phyloP scores from a whole-genome alignment of 75 land plant species.

The Gnetum montanum region DNA sequence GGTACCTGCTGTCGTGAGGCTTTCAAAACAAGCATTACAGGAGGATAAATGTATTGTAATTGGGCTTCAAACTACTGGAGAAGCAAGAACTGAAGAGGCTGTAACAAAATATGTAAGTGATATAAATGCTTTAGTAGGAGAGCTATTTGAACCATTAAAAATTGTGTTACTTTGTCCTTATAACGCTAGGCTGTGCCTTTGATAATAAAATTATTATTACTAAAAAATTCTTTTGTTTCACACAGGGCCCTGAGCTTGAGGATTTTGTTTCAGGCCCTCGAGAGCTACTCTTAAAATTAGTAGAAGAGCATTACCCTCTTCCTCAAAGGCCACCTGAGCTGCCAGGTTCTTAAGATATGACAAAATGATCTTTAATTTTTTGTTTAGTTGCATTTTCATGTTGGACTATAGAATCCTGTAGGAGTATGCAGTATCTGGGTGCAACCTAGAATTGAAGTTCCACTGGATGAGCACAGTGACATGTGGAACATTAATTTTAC shows the following conservation, averaged over 20 bases:
- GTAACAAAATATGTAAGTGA: constrained; percentile 83
- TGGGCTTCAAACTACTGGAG: constrained; percentile 97
- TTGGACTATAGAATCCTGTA: no score
- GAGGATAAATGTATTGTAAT: constrained; percentile 90
- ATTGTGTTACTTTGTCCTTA: no score
- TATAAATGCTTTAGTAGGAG: no score
- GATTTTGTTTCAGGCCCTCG: constrained; percentile 97
- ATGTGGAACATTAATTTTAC: no score
- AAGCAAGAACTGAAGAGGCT: constrained; percentile 97
- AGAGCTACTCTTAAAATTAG: constrained; percentile 84
- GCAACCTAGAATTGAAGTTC: no score
- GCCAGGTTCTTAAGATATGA: no score
- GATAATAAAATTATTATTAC: not conserved
- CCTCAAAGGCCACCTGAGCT: constrained; percentile 58
- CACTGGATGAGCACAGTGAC: no score
- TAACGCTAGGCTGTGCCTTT: not conserved
- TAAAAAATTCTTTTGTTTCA: no score
- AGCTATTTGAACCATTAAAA: no score
- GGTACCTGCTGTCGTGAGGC: constrained; percentile 75
- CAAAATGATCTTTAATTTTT: no score
- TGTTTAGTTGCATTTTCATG: no score
- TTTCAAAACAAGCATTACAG: constrained; percentile 71
- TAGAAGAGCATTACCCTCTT: constrained; percentile 92
- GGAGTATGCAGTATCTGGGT: no score
- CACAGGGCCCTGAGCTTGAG: constrained; percentile 84